Conservation (phyloP, 352 stramenopile genomes). For the Globisporangium parvum region DNA sequence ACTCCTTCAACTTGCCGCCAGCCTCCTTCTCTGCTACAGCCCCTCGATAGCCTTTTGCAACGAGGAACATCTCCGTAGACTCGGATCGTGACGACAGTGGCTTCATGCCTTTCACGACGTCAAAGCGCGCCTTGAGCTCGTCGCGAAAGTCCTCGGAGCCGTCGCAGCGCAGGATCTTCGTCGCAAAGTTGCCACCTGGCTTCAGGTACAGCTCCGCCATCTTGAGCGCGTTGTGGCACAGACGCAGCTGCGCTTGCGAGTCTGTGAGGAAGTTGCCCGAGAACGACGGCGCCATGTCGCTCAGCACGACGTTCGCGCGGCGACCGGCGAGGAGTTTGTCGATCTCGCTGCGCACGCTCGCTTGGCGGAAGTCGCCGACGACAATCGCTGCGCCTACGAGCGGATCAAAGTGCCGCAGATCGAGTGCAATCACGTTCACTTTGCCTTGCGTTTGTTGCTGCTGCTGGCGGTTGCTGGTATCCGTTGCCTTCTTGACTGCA, state of each 20-base stretch:
- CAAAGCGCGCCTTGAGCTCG: slow-evolving; percentile 70
- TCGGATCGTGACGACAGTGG: slow-evolving; percentile 68
- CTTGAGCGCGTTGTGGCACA: slow-evolving; percentile 81
- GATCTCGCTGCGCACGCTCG: slow-evolving; percentile 47
- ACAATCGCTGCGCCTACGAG: slow-evolving; percentile 65
- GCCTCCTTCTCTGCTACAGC: not conserved
- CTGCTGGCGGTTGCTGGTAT: slow-evolving; percentile 12
- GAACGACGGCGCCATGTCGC: slow-evolving; percentile 87
- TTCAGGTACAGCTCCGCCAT: slow-evolving; percentile 81
- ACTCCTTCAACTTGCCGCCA: not conserved
- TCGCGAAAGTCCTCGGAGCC: slow-evolving; percentile 69
- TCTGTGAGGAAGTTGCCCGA: slow-evolving; percentile 71
- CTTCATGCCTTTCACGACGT: slow-evolving; percentile 74
- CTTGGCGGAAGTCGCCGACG: slow-evolving; percentile 79
- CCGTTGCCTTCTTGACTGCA: slow-evolving; percentile 7
- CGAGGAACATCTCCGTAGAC: slow-evolving; percentile 82
- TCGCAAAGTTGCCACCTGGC: slow-evolving; percentile 70
- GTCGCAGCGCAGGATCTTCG: slow-evolving; percentile 78
- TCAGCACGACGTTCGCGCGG: slow-evolving; percentile 74
- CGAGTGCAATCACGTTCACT: slow-evolving; percentile 63
- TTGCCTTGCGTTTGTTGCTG: slow-evolving; percentile 7
- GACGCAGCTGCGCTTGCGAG: slow-evolving; percentile 70
- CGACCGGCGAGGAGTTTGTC: slow-evolving; percentile 34
- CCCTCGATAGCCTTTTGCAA: slow-evolving; percentile 65
- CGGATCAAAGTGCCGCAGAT: slow-evolving; percentile 64